Evolutionary conservation across 768 basidiomycete species (phyloP), one percentile per base, ranked within the genome.

Genomic region (Amanita pseudoporphyria): DNA sequence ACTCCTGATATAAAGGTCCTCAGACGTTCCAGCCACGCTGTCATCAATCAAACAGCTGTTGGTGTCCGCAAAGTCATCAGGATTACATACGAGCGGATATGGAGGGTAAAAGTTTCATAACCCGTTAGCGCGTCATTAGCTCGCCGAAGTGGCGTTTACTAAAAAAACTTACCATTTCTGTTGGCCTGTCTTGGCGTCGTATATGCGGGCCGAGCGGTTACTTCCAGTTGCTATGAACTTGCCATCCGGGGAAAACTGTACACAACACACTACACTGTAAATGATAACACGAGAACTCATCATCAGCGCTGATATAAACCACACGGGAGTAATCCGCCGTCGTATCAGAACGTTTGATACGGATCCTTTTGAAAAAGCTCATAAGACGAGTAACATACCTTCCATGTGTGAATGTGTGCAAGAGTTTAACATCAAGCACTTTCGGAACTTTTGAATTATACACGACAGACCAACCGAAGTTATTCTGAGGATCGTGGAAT

Each of bases 161-260:
- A 50, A 44, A 50, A 44, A 18, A 47, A 60, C 85, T 53, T 58
- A 93, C 93, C 87, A 89, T 16, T 82, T 87, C 67, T 89, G 90
- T 9, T 58, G 62, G 0, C 95, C 95, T 1, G 91, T 87, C 67
- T 87, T 86, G 31, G 86, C 87, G 63, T 97, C 92, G 61, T 88
- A 98, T 52, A 99, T 92, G 64, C 96, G 95, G 16, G 93, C 92
- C 0, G 88, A 89, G 19, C 88, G 74, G 64, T 96, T 95, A 66
- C 89, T 95, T 13, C 93, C 93, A 14, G 92, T 94, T 4, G 87
- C 95, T 30, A 98, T 76, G 57, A 75, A 87, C 63, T 86, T 87
- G 24, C 95, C 95, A 62, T 98, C 92, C 12, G 87, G 79, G 5
- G 92, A 95, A 67, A 98, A 97, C 54, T 85, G 80, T 16, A 98